A percentile compares a stretch with the other conserved stretches of the same genome.
These are phyloP conservation scores for Cyamopsis tetragonoloba DNA, from an alignment of 306 rosid species.

Conservation along the genomic window DNA sequence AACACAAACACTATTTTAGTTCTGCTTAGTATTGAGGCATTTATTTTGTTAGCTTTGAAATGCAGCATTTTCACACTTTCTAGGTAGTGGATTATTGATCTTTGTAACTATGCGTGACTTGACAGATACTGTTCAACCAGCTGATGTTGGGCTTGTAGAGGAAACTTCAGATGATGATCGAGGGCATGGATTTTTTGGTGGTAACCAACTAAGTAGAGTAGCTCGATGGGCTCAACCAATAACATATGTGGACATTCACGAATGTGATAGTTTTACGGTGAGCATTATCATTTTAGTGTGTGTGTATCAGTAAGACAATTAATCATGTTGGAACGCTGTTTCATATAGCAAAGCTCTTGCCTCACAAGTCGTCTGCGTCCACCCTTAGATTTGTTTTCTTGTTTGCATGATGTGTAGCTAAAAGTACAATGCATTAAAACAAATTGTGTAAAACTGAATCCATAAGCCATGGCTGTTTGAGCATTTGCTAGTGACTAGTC, in stretches of 20 bases:
- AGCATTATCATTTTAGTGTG: conserved; percentile 15
- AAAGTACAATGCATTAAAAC: neutral
- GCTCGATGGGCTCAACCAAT: conserved; percentile 93
- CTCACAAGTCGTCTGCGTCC: conserved; percentile 3
- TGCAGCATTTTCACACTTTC: neutral
- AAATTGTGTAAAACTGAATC: neutral
- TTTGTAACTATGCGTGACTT: conserved; percentile 15
- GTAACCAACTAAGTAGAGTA: conserved; percentile 48
- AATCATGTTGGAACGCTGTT: neutral
- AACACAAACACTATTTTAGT: neutral
- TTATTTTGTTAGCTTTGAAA: conserved; percentile 24
- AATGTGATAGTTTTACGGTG: conserved; percentile 73
- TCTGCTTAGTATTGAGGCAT: neutral
- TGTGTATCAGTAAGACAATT: neutral
- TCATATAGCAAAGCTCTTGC: neutral
- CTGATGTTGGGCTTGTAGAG: conserved; percentile 79
- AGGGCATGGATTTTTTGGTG: conserved; percentile 73
- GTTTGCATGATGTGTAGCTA: neutral
- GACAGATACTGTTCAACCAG: conserved; percentile 58
- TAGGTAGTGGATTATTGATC: conserved; percentile 13
- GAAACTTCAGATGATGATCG: conserved; percentile 71
- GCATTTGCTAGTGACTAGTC: conserved; percentile 9
- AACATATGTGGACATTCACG: conserved; percentile 66
- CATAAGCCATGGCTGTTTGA: neutral
- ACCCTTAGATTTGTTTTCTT: neutral